A percentile compares a stretch with the other conserved stretches of the same genome.
These are phyloP conservation scores for Achlya hypogyna DNA, from an alignment of 352 stramenopile species.

Conservation along the genomic window DNA sequence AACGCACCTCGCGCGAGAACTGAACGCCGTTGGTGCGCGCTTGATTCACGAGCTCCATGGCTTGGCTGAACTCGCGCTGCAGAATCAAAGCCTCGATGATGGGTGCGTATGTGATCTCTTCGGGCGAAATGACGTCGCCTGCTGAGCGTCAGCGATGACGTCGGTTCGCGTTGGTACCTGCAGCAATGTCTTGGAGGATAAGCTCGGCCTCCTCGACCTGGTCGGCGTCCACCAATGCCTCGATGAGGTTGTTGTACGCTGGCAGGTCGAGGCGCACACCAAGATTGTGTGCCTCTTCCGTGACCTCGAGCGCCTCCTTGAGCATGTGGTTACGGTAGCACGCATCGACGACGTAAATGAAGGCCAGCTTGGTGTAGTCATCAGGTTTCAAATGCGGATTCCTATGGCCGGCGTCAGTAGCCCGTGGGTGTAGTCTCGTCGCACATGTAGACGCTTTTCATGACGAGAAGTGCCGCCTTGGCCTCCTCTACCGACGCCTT, in stretches of 20 bases:
- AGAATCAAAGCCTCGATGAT: slow-evolving; percentile 38
- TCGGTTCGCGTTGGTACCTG: slow-evolving; percentile 13
- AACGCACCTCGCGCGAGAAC: slow-evolving; percentile 42
- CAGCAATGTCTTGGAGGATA: slow-evolving; percentile 39
- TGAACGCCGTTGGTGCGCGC: slow-evolving; percentile 34
- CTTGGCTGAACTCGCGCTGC: slow-evolving; percentile 33
- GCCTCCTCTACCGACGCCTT: slow-evolving; percentile 30
- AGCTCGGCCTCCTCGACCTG: slow-evolving; percentile 42
- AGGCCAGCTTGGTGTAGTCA: slow-evolving; percentile 54
- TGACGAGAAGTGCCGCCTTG: slow-evolving; percentile 31
- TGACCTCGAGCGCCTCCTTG: slow-evolving; percentile 49
- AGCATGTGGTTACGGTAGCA: slow-evolving; percentile 45
- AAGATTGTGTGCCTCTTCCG: slow-evolving; percentile 47
- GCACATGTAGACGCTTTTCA: slow-evolving; percentile 25
- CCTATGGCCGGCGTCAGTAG: slow-evolving; percentile 4
- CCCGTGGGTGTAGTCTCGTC: neutral
- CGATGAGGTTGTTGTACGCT: slow-evolving; percentile 43
- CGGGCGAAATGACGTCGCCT: slow-evolving; percentile 36
- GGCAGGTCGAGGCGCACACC: slow-evolving; percentile 46
- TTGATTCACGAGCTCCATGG: slow-evolving; percentile 35
- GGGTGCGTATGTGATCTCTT: slow-evolving; percentile 33
- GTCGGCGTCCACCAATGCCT: slow-evolving; percentile 33
- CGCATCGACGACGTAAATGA: slow-evolving; percentile 58
- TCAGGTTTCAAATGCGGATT: slow-evolving; percentile 35
- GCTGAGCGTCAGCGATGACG: slow-evolving; percentile 9